Evolutionary conservation across 1,139 yeast genomes (phyloP), one percentile per base, ranked within the genome.

Genomic region (Barnettozyma hawaiiensis): DNA sequence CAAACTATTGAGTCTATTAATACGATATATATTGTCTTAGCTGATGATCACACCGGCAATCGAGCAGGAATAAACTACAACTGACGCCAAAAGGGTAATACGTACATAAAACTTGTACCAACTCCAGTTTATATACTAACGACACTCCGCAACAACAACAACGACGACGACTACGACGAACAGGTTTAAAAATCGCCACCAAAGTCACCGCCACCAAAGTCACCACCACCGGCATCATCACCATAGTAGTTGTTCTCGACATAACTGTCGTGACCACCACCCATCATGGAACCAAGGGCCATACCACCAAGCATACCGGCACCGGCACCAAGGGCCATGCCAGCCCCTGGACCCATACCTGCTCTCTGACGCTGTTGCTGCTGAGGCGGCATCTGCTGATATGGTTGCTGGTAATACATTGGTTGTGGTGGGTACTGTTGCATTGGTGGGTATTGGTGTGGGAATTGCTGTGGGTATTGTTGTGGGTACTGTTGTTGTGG

Each of bases 271-370:
- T 49, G 51, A 33, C 44, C 52, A 19, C 35, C 54, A 48, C 34
- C 46, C 59, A 52, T 44, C 52, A 49, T 51, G 33, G 45, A 49
- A 37, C 47, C 58, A 39, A 47, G 57, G 47, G 82, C 61, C 69
- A 79, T 66, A 47, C 94, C 95, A 45, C 94, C 95, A 7, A 85
- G 63, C 44, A 85, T 58, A 63, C 95, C 95, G 24, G 84, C 92
- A 52, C 92, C 94, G 1, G 79, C 82, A 53, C 95, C 95, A 58
- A 81, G 61, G 43, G 57, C 52, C 45, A 69, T 67, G 43, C 64
- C 55, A 18, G 70, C 57, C 20, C 54, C 54, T 33, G 54, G 47
- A 5, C 59, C 59, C 47, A 46, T 37, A 15, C 70, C 35, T 44
- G 51, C 24, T 46, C 26, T 38, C 15, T 14, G 50, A 28, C 45